Evolutionary conservation across 1,139 yeast genomes (phyloP), one percentile per base, ranked within the genome.

Genomic region (Yamadazyma trypodendri): DNA sequence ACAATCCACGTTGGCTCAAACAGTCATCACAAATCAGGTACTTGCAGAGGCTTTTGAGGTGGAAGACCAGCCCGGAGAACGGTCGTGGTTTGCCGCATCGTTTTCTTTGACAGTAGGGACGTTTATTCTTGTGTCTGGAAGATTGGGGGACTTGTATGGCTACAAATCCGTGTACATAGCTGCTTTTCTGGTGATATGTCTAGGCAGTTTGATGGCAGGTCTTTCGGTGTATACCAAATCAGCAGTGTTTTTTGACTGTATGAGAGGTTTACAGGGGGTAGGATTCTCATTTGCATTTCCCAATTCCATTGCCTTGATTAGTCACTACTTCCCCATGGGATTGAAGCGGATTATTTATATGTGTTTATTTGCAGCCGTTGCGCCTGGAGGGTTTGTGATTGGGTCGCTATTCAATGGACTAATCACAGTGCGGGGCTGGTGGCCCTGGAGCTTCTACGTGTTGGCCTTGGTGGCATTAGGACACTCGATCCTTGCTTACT

Each of bases 141-240:
- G 82, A 30, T 49, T 79, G 16, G 87, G 87, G n/a, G 87, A 81
- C 51, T 55, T 78, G 46, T 69, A 65, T 48, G 88, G 87, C 3
- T 78, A 79, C 49, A 78, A 78, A 47, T 52, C 41, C 27, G 48
- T 78, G 40, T 73, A 68, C 48, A 38, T 78, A 1, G 38, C 65
- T 5, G 84, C 85, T 1, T 78, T 65, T 43, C 33, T 55, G 2
- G 69, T 79, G 73, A 60, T 67, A 27, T 61, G 72, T 0, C 31
- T 80, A 1, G 73, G 78, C 70, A 68, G 81, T 3, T 46, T 79
- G 31, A 47, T 77, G 3, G 60, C 70, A 3, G 87, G 87, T 0
- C 58, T 79, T 33, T 52, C 79, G 11, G 64, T 55, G 2, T 79
- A 70, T 49, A 55, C 75, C 7, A 49, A 52, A 6, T 59, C 69